phyloP scores from a whole-genome alignment of 1,284 basidiomycete genomes.

The Mycosarcoma mackinlayi region DNA sequence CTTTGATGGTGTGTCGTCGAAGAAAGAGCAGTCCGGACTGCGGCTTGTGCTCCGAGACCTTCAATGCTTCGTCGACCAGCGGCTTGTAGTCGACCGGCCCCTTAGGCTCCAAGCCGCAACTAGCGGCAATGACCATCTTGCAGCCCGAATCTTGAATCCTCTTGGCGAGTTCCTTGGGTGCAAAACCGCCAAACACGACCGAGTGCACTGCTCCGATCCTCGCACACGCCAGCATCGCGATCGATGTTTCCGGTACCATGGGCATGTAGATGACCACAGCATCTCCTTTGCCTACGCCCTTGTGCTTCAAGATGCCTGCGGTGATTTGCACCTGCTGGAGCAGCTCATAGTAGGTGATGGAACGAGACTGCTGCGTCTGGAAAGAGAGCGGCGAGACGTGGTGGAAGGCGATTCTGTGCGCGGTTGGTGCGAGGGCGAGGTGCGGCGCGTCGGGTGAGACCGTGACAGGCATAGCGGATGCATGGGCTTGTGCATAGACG shows the following conservation, averaged over 20 bases:
- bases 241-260: constrained; percentile 63
- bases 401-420: constrained; percentile 50
- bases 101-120: constrained; percentile 63
- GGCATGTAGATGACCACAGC: constrained; percentile 65
- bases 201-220: constrained; percentile 66
- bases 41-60: constrained; percentile 53
- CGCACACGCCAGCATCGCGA: constrained; percentile 64
- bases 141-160: constrained; percentile 60
- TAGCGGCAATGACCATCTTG: constrained; percentile 57
- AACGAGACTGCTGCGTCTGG: constrained; percentile 43
- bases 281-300: constrained; percentile 61
- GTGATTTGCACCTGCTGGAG: constrained; percentile 57
- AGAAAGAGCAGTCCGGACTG: constrained; percentile 47
- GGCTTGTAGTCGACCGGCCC: constrained; percentile 61
- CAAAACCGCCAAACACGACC: constrained; percentile 67
- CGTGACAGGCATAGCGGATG: constrained; percentile 38
- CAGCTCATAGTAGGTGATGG: constrained; percentile 58
- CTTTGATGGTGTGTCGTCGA: constrained; percentile 55
- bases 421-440: constrained; percentile 38
- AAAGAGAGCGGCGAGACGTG: constrained; percentile 58
- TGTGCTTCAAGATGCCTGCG: constrained; percentile 57
- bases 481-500: constrained; percentile 36
- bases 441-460: constrained; percentile 54
- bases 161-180: constrained; percentile 61
- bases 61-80: constrained; percentile 59